Percentiles rank a stretch among this genome's conserved stretches.
Evolutionary conservation across 495 filamentous ascomycete species (phyloP).

Genomic region (Tuber brumale): DNA sequence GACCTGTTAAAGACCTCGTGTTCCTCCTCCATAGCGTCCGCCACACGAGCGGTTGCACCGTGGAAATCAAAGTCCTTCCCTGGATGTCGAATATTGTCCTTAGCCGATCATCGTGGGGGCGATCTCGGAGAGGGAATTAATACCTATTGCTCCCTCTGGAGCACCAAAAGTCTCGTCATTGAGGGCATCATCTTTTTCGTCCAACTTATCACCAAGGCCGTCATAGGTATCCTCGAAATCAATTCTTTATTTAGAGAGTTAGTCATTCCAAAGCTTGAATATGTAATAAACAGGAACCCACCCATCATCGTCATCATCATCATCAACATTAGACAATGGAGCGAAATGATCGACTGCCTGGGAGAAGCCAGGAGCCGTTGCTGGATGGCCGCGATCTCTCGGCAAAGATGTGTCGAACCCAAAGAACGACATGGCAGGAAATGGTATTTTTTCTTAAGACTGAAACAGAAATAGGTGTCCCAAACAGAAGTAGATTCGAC

Average conservation of each 20-base stretch:
- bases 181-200: slow-evolving; percentile 88
- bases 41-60: slow-evolving; percentile 76
- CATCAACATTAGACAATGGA: slow-evolving; percentile 55
- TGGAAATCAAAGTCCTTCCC: slow-evolving; percentile 97
- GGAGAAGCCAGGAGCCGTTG: slow-evolving; percentile 62
- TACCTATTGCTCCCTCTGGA: slow-evolving; percentile 42
- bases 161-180: slow-evolving; percentile 97
- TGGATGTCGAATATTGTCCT: slow-evolving; percentile 29
- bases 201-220: slow-evolving; percentile 82
- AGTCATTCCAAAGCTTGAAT: background rate
- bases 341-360: slow-evolving; percentile 85
- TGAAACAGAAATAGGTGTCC: background rate
- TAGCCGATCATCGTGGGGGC: slow-evolving; percentile 7
- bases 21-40: slow-evolving; percentile 80
- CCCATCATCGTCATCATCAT: slow-evolving; percentile 62
- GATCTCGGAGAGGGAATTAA: slow-evolving; percentile 36
- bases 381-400: slow-evolving; percentile 55
- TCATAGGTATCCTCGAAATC: slow-evolving; percentile 99
- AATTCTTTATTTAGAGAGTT: slow-evolving; percentile 49
- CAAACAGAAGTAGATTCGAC: background rate
- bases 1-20: slow-evolving; percentile 67
- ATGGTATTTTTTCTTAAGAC: background rate
- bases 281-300: slow-evolving; percentile 48
- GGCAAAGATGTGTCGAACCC: slow-evolving; percentile 68
- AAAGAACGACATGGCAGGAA: slow-evolving; percentile 69